Base-by-base conservation (phyloP, 306 rosid species). In the Cucurbita maxima region DNA sequence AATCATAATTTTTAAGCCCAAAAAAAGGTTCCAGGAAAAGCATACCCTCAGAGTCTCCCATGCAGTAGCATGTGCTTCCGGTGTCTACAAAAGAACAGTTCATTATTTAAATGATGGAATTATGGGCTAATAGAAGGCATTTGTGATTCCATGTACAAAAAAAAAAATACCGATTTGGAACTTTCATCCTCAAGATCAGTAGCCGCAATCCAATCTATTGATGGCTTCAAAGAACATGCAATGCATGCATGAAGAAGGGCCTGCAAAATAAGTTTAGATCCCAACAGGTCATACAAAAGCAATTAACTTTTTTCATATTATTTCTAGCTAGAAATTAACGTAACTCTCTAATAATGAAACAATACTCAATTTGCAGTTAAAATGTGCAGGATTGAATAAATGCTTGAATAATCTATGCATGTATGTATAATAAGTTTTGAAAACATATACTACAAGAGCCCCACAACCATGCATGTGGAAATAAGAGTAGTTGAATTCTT, bases 201-300 rank as follows among this genome's bases (percentile, higher is more conserved):
- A 78, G 99, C 97, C 19, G 99, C 99, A 83, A 94, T 91, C 99
- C 99, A 94, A 74, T 86, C 99, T 76, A 94, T 89, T 67, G 92
- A 82, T 76, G 99, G 96, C 86, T 72, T 89, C 78, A 94, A 79
- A 54, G 89, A 94, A 81, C 95, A 84, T 16, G 96, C 92, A 75
- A 88, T 83, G 41, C 96, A 89, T 51, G 99, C 99, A 89, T 94
- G 99, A 76, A 94, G 87, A 83, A 94, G 96, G 81, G 99, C 99
- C 99, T 94, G 81, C 74, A 76, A 80, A 76, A 54, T 30, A 30
- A 8, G 16, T 7, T 18, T 51, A 16, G n/a, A 50, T 34, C 25
- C 30, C 59, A 50, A 50, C 45, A 70, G 60, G 25, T 48, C 36
- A 30, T 41, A 36, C 59, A 58, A 48, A 74, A 59, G 44, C 64